These are phyloP conservation scores for Xylaria sp. DNA, from an alignment of 2,329 filamentous ascomycete species.

Conservation along the genomic window DNA sequence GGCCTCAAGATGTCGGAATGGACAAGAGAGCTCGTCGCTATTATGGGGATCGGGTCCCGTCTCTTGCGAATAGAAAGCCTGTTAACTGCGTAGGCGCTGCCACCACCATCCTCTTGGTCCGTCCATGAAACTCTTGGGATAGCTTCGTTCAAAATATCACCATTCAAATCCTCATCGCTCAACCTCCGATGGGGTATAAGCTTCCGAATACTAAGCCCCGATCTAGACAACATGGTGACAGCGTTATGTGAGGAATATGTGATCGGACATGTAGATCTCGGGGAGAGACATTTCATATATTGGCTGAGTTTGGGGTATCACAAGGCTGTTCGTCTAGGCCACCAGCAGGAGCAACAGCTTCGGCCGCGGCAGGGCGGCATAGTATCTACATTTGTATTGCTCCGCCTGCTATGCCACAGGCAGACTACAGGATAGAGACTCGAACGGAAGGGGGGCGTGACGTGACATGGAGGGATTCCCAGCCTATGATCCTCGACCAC, in stretches of 20 bases:
- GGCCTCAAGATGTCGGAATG: conserved; percentile 47
- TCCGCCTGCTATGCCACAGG: conserved; percentile 26
- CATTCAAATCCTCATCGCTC: conserved; percentile 34
- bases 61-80: conserved; percentile 40
- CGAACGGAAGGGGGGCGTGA: conserved; percentile 21
- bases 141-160: conserved; percentile 32
- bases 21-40: conserved; percentile 47
- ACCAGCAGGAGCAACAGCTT: conserved; percentile 15
- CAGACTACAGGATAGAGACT: conserved; percentile 10
- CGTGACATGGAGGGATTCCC: conserved; percentile 35
- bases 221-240: conserved; percentile 47
- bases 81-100: conserved; percentile 35
- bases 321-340: conserved; percentile 30
- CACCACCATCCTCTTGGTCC: conserved; percentile 26
- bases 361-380: conserved; percentile 31
- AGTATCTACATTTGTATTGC: conserved; percentile 31
- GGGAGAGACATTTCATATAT: conserved; percentile 40
- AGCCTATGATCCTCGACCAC: conserved; percentile 8
- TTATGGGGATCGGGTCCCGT: conserved; percentile 45
- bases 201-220: conserved; percentile 51
- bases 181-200: conserved; percentile 46
- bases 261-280: conserved; percentile 35
- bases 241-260: conserved; percentile 35
- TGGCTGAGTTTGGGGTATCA: conserved; percentile 35
- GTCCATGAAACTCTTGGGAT: background rate